Conservation (phyloP, 768 basidiomycete genomes). For the Podaxis sp. region DNA sequence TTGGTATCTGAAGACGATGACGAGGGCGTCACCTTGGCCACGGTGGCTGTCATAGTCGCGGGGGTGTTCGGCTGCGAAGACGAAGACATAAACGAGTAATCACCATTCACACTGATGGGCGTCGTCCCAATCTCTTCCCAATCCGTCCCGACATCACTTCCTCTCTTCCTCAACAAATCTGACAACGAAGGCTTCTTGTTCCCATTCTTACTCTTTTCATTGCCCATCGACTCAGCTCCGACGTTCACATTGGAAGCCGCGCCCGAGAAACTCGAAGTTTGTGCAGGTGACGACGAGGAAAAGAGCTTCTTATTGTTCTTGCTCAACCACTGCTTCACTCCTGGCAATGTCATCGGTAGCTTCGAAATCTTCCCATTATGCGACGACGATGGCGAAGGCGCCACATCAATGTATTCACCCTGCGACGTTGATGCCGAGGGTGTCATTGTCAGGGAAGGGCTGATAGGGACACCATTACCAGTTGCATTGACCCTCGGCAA, state of each 20-base stretch:
- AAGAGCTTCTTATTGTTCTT: constrained; percentile 58
- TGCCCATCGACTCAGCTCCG: neutral
- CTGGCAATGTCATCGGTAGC: constrained; percentile 72
- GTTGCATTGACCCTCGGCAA: constrained; percentile 43
- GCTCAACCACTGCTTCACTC: constrained; percentile 77
- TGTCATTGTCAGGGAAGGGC: constrained; percentile 13
- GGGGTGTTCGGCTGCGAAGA: constrained; percentile 7
- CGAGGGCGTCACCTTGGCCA: constrained; percentile 3
- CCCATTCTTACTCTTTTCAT: constrained; percentile 20
- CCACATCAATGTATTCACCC: constrained; percentile 43
- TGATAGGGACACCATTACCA: neutral
- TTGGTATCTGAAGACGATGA: constrained; percentile 11
- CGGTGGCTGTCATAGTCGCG: constrained; percentile 3
- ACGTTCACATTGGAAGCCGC: neutral
- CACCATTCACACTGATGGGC: constrained; percentile 36
- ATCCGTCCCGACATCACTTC: constrained; percentile 50
- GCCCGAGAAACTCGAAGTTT: constrained; percentile 12
- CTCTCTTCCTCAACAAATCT: constrained; percentile 60
- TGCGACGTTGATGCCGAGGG: constrained; percentile 46
- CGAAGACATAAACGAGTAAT: constrained; percentile 3
- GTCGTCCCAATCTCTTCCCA: constrained; percentile 63
- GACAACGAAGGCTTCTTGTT: constrained; percentile 65
- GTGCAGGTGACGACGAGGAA: constrained; percentile 29
- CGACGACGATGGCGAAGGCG: constrained; percentile 31
- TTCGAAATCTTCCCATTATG: constrained; percentile 35